A percentile compares a stretch with the other conserved stretches of the same genome.
These are phyloP conservation scores for Macrophomina phaseolina DNA, from an alignment of 2,329 filamentous ascomycete genomes.

Conservation along the genomic window DNA sequence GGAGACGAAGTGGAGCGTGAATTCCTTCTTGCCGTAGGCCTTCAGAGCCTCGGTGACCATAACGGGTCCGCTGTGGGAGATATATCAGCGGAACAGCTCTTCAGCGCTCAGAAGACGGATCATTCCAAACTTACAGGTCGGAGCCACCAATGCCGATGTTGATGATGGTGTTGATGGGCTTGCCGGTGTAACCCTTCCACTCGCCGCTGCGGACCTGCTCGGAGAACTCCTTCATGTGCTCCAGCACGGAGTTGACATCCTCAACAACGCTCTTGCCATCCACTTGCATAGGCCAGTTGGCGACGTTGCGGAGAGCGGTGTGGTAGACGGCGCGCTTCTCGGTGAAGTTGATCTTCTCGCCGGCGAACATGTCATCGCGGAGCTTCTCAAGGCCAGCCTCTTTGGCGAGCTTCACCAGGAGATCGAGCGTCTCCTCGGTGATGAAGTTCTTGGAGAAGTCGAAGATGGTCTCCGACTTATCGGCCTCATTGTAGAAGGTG, in stretches of 20 bases:
- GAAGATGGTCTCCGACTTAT: constrained; percentile 87
- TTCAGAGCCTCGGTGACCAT: constrained; percentile 99
- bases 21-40: constrained; percentile 83
- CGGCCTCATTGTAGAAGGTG: constrained; percentile 79
- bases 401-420: constrained; percentile 88
- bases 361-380: constrained; percentile 95
- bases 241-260: constrained; percentile 85
- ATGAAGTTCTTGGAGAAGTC: constrained; percentile 99
- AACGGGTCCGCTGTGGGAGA: constrained; percentile 75
- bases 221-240: constrained; percentile 98
- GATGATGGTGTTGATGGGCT: constrained; percentile 95
- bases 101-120: too few relatives aligned
- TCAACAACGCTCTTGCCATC: constrained; percentile 93
- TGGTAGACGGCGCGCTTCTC: constrained; percentile 97
- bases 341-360: constrained; percentile 99
- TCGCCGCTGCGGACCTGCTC: constrained; percentile 91
- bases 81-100: neutral
- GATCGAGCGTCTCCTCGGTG: constrained; percentile 85
- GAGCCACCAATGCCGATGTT: constrained; percentile 98
- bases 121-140: constrained; percentile 75
- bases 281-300: constrained; percentile 80
- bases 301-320: constrained; percentile 87
- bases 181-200: constrained; percentile 97
- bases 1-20: constrained; percentile 96
- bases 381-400: constrained; percentile 91